Percentiles rank a stretch among this genome's conserved stretches.
phyloP scores from a whole-genome alignment of 176 grass and related monocot genomes.

The Cymbopogon citratus region DNA sequence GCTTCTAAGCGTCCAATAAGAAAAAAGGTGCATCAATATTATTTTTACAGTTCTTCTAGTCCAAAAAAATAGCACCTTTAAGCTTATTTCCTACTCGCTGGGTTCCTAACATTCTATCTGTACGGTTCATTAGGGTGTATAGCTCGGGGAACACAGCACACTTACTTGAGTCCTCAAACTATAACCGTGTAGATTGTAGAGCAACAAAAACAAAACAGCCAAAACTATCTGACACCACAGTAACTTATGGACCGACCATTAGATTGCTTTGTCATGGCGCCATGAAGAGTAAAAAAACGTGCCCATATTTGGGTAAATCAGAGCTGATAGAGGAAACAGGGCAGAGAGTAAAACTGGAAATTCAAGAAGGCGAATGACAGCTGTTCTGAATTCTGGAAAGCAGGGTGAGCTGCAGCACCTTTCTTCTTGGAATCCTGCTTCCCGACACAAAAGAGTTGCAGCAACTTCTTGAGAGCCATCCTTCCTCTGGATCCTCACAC shows the following conservation, averaged over 20 bases:
- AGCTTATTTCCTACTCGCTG: background rate
- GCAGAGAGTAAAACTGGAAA: background rate
- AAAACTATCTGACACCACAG: background rate
- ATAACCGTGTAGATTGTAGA: background rate
- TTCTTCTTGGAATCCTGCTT: conserved; percentile 43
- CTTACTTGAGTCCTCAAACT: background rate
- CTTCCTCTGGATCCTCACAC: background rate
- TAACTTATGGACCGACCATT: background rate
- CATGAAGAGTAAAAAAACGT: background rate
- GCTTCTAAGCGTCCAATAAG: background rate
- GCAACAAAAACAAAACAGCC: background rate
- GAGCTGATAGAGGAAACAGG: background rate
- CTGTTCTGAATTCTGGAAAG: background rate
- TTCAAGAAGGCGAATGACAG: background rate
- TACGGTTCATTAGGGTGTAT: background rate
- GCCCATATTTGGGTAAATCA: background rate
- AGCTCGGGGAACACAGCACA: conserved; percentile 1
- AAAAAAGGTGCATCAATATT: background rate
- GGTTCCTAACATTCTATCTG: background rate
- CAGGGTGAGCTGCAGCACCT: conserved; percentile 7
- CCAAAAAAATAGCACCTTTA: background rate
- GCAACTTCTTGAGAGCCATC: conserved; percentile 40
- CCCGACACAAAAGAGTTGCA: conserved; percentile 34
- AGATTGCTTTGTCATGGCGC: background rate
- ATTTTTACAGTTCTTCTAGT: background rate